Base-by-base conservation (phyloP, 139 green algal species). In the Nannochloris sp. region DNA sequence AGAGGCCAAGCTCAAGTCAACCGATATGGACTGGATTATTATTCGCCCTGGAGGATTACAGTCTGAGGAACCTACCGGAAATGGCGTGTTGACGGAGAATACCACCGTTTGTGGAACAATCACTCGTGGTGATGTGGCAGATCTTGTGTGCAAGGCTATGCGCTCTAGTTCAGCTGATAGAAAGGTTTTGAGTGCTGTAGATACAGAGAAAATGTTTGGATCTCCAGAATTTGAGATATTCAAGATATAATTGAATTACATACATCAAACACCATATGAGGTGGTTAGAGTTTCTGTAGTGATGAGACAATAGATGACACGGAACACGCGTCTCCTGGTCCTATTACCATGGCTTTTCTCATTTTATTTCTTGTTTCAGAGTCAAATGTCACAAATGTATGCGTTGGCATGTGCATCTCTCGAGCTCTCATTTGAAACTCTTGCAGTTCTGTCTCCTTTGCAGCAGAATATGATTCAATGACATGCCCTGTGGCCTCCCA, bases 41-140 rank as follows among this genome's bases (percentile, higher is more conserved):
- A 79, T 99, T 23, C 78, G 92, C 14, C 92, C 93, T 1, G 93
- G 93, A 19, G 93, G 93, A 48, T 78, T 99, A 1, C 88, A 90
- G 55, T 88, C 69, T 2, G 92, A 97, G 50, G 44, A 78, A n/a
- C 70, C 76, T 18, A 95, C 88, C 1, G 84, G 84, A 31, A 87
- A 61, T 2, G 90, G 73, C 10, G 79, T 95, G n/a, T 75, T 97
- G 56, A 96, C 92, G 14, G 83, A 96, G 62, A 76, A 90, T 68
- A 76, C 11, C 4, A 74, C n/a, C 23, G 74, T 94, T 12, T 91
- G 87, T 62, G 88, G 91, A 36, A 73, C 78, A 44, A 93, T 98
- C 57, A 71, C 81, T 8, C 81, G 92, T 15, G 84, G 83, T 37
- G 92, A 98, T 67, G 88, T 95, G 56, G 92, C 91, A 2, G 50